Evolutionary conservation across 2,329 filamentous ascomycete species (phyloP).

Genomic region (Graphilbum sp.): DNA sequence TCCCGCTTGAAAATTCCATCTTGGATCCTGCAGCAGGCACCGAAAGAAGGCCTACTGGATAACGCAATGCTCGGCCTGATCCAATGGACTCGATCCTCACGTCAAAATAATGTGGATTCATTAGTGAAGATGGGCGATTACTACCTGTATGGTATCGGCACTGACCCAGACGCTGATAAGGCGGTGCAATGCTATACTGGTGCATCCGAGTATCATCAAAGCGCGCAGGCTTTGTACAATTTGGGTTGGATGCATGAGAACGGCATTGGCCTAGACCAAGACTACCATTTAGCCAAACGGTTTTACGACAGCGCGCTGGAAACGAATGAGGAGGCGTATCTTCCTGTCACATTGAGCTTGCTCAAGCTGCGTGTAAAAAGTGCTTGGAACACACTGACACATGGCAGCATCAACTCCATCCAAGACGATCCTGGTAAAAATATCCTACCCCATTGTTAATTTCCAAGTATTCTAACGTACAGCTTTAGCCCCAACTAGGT

Average conservation of each 20-base stretch:
- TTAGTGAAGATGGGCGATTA: constrained; percentile 98
- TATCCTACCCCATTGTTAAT: not conserved
- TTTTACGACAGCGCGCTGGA: constrained; percentile 89
- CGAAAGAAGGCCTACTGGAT: constrained; percentile 22
- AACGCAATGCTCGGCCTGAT: constrained; percentile 56
- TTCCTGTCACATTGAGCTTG: constrained; percentile 78
- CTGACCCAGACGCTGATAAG: constrained; percentile 57
- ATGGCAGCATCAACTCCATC: constrained; percentile 84
- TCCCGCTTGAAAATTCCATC: constrained; percentile 41
- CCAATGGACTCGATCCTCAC: constrained; percentile 89
- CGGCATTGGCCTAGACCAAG: constrained; percentile 78
- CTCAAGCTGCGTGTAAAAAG: constrained; percentile 72
- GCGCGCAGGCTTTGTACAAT: constrained; percentile 92
- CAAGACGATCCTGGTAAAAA: constrained; percentile 71
- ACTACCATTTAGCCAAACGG: constrained; percentile 91
- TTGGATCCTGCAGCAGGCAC: constrained; percentile 22
- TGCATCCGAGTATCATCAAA: constrained; percentile 79
- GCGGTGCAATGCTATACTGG: constrained; percentile 86
- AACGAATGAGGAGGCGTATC: constrained; percentile 83
- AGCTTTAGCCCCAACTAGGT: constrained; percentile 44
- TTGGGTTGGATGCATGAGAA: constrained; percentile 99
- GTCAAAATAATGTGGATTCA: constrained; percentile 84
- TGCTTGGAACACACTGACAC: constrained; percentile 86
- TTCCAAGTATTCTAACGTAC: no score
- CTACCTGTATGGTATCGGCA: constrained; percentile 71